Evolutionary conservation across 73 alveolate genomes (phyloP).

Genomic region (Paramecium caudatum): DNA sequence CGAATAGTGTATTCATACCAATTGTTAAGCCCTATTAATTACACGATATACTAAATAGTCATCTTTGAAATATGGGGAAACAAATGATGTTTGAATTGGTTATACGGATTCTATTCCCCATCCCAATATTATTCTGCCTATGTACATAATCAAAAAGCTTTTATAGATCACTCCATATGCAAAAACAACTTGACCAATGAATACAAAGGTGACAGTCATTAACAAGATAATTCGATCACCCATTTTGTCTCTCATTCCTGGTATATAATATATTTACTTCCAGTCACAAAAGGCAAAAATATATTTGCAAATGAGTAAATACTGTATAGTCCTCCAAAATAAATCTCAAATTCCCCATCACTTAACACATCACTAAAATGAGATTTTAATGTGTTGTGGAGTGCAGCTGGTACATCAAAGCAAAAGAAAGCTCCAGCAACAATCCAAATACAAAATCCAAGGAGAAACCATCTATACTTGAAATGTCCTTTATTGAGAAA

Average conservation of each 20-base stretch:
- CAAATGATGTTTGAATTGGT: slow-evolving; percentile 46
- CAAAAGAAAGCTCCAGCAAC: slow-evolving; percentile 42
- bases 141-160: slow-evolving; percentile 47
- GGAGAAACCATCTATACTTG: slow-evolving; percentile 35
- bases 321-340: slow-evolving; percentile 47
- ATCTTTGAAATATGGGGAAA: slow-evolving; percentile 40
- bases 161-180: slow-evolving; percentile 25
- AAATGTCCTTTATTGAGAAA: slow-evolving; percentile 23
- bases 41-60: slow-evolving; percentile 1
- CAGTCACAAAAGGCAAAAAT: slow-evolving; percentile 47
- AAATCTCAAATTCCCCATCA: slow-evolving; percentile 63
- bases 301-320: slow-evolving; percentile 44
- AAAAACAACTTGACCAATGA: slow-evolving; percentile 21
- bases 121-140: slow-evolving; percentile 50
- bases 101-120: slow-evolving; percentile 67
- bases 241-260: slow-evolving; percentile 38
- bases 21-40: slow-evolving; percentile 50
- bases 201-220: slow-evolving; percentile 12
- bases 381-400: slow-evolving; percentile 34
- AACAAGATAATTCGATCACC: slow-evolving; percentile 34
- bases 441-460: slow-evolving; percentile 28
- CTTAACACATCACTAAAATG: slow-evolving; percentile 38
- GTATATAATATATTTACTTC: not conserved
- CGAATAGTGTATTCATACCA: slow-evolving; percentile 61
- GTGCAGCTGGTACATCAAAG: slow-evolving; percentile 56